A percentile compares a stretch with the other conserved stretches of the same genome.
phyloP scores from a whole-genome alignment of 495 filamentous ascomycete species.

The Apiosordaria backusii region DNA sequence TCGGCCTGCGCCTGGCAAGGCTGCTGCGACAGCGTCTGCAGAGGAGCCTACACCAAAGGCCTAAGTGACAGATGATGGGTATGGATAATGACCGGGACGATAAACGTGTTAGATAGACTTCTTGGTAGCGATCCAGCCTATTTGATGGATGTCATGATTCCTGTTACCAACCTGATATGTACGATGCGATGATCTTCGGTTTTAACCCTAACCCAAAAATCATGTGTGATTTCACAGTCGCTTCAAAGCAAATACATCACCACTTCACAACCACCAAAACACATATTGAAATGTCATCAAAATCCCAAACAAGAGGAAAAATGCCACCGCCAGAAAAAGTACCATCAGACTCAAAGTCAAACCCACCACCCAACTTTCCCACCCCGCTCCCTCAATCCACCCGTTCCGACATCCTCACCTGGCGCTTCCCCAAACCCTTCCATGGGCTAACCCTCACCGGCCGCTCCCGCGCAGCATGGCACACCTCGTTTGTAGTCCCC shows the following conservation, averaged over 20 bases:
- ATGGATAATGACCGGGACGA: not conserved
- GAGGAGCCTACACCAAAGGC: constrained; percentile 9
- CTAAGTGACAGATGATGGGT: not conserved
- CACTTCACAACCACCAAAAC: not conserved
- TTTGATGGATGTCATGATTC: not conserved
- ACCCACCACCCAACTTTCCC: constrained; percentile 25
- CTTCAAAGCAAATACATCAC: not conserved
- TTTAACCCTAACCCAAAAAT: not conserved
- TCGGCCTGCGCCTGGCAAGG: constrained; percentile 8
- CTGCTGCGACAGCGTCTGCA: not conserved
- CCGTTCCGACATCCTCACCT: constrained; percentile 38
- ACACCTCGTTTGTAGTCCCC: constrained; percentile 42
- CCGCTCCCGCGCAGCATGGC: constrained; percentile 40
- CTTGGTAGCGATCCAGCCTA: not conserved
- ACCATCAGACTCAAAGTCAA: not conserved
- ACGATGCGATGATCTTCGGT: not conserved
- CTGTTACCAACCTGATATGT: not conserved
- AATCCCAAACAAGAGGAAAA: not conserved
- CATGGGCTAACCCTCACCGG: constrained; percentile 35
- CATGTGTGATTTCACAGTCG: not conserved
- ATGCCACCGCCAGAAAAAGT: not conserved
- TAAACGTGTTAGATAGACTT: constrained; percentile 4
- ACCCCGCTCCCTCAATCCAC: constrained; percentile 34
- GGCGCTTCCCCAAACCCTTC: constrained; percentile 38
- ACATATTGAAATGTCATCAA: not conserved